These are phyloP conservation scores for Hypoxylon sp. DNA, from an alignment of 2,329 filamentous ascomycete species.

Conservation along the genomic window DNA sequence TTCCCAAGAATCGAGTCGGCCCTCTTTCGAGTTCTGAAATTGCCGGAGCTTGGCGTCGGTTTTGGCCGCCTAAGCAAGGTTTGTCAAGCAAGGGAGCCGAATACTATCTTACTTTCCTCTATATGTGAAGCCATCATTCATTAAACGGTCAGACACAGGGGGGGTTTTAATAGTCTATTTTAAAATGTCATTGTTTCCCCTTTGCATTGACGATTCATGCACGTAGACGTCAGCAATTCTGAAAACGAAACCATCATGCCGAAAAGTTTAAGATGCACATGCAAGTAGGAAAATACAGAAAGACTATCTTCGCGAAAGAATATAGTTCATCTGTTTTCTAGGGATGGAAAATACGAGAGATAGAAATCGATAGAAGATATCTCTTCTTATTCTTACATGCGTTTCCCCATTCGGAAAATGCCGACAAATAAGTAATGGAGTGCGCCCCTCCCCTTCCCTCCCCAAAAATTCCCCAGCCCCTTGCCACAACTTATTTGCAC, in stretches of 20 bases:
- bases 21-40: conserved; percentile 27
- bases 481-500: conserved; percentile 30
- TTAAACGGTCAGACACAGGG: conserved; percentile 3
- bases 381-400: neutral
- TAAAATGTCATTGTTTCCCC: neutral
- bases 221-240: conserved; percentile 6
- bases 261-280: neutral
- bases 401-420: conserved; percentile 32
- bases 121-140: conserved; percentile 1
- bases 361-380: conserved; percentile 5
- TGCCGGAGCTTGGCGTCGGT: conserved; percentile 35
- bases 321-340: neutral
- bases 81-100: conserved; percentile 23
- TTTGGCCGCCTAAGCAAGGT: conserved; percentile 6
- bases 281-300: neutral
- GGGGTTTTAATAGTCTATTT: neutral
- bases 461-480: conserved; percentile 23
- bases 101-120: conserved; percentile 10
- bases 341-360: conserved; percentile 7
- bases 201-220: conserved; percentile 12
- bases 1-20: conserved; percentile 37
- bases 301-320: neutral
- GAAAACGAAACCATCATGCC: neutral
- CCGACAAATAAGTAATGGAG: conserved; percentile 17
- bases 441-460: neutral